Conservation (phyloP, 2,329 filamentous ascomycete genomes). For the Nigrograna mackinnonii region DNA sequence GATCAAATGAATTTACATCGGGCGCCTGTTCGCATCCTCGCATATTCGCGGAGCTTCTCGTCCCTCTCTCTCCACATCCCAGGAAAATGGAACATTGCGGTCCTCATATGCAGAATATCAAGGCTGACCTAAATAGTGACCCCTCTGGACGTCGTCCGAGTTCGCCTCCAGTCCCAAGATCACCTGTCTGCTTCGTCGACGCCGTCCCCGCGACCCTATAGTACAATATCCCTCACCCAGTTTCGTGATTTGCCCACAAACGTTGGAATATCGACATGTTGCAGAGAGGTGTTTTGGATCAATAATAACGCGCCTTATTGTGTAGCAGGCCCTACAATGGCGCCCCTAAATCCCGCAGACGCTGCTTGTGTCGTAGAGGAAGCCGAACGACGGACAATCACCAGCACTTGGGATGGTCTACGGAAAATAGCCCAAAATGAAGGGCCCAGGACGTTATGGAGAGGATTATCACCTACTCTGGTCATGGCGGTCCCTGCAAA, state of each 20-base stretch:
- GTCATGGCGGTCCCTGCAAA: constrained; percentile 94
- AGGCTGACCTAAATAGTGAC: constrained; percentile 70
- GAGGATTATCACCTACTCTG: constrained; percentile 89
- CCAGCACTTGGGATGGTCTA: constrained; percentile 87
- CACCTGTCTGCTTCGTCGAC: constrained; percentile 50
- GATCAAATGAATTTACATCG: not conserved
- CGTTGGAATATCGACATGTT: constrained; percentile 91
- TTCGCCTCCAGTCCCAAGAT: constrained; percentile 87
- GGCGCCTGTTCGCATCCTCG: too few species aligned
- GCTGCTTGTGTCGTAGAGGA: constrained; percentile 86
- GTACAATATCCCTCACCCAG: constrained; percentile 35
- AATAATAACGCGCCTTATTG: constrained; percentile 83
- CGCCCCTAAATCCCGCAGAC: constrained; percentile 47
- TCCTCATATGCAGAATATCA: too few species aligned
- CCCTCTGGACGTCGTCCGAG: constrained; percentile 93
- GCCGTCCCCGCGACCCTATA: constrained; percentile 49
- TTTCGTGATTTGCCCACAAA: constrained; percentile 77
- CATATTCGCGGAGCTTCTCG: too few species aligned
- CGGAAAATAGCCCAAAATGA: constrained; percentile 95
- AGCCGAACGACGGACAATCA: constrained; percentile 79
- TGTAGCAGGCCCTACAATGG: constrained; percentile 65
- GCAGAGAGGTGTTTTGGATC: constrained; percentile 95
- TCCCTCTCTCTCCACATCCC: too few species aligned
- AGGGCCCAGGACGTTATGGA: constrained; percentile 83
- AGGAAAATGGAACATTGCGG: too few species aligned